phyloP scores from a whole-genome alignment of 202 grass and related monocot species.

The Hordeum pubiflorum region DNA sequence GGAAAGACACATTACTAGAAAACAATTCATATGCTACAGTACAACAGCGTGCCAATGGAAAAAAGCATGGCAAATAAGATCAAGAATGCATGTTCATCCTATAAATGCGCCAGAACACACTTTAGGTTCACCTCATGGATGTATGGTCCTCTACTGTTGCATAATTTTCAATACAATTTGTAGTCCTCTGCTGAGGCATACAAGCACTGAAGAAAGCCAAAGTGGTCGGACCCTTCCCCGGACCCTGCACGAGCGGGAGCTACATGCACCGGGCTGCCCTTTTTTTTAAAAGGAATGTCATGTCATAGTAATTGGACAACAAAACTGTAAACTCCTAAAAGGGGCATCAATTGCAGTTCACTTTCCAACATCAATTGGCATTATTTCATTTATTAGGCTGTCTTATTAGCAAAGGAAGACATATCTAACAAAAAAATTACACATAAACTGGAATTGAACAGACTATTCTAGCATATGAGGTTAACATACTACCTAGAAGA shows the following conservation, averaged over 20 bases:
- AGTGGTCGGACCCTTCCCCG: too few relatives aligned
- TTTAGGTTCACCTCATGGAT: not conserved
- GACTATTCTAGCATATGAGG: not conserved
- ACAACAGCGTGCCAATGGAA: not conserved
- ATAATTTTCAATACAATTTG: not conserved
- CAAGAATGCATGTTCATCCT: not conserved
- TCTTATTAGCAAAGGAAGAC: not conserved
- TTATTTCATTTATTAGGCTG: not conserved
- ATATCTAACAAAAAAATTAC: not conserved
- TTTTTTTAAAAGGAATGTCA: not conserved
- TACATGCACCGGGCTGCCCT: too few relatives aligned
- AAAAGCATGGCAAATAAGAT: not conserved
- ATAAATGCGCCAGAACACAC: constrained; percentile 2
- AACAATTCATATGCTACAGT: not conserved
- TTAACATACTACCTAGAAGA: not conserved
- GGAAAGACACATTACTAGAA: not conserved
- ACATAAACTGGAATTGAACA: not conserved
- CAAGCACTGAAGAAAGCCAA: not conserved
- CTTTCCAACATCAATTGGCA: not conserved
- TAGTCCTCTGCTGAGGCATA: not conserved
- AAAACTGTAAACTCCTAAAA: not conserved
- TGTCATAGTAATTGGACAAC: not conserved
- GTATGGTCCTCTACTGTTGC: not conserved
- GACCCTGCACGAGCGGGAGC: too few relatives aligned
- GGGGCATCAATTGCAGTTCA: not conserved